Percentiles rank a stretch among this genome's conserved stretches.
Conservation (phyloP, 148 eudicot species). For the Camellia japonica region DNA sequence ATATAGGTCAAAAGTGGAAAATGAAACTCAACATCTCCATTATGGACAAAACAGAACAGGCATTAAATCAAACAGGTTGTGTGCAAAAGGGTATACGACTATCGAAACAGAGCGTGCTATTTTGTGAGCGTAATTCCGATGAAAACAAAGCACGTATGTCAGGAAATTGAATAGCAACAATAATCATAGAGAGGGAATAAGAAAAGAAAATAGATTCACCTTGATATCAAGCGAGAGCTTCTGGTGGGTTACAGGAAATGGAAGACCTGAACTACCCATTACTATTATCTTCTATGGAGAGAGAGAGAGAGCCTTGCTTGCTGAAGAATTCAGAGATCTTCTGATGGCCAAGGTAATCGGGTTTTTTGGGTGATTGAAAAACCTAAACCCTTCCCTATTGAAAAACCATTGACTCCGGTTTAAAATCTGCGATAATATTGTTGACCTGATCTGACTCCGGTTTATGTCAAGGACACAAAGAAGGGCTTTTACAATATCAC, state of each 20-base stretch:
- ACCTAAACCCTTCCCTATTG: too few relatives aligned
- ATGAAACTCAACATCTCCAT: background rate
- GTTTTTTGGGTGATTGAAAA: too few relatives aligned
- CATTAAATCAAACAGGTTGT: constrained; percentile 22
- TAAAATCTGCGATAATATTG: too few relatives aligned
- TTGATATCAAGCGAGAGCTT: constrained; percentile 47
- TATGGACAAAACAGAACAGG: background rate
- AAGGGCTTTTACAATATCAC: too few relatives aligned
- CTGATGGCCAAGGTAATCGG: background rate
- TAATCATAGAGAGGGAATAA: background rate
- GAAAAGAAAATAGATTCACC: constrained; percentile 24
- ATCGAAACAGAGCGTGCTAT: background rate
- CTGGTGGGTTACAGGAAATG: constrained; percentile 55
- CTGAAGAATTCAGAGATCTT: background rate
- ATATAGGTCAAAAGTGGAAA: background rate
- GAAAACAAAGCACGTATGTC: background rate
- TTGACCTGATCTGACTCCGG: too few relatives aligned
- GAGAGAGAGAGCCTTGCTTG: background rate
- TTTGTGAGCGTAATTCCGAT: background rate
- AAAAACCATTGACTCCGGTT: too few relatives aligned
- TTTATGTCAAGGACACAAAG: too few relatives aligned
- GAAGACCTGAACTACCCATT: constrained; percentile 37
- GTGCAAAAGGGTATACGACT: background rate
- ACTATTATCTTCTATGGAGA: background rate
- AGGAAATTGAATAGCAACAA: background rate